These are phyloP conservation scores for Globisporangium paddicum DNA, from an alignment of 352 stramenopile genomes.

Conservation along the genomic window DNA sequence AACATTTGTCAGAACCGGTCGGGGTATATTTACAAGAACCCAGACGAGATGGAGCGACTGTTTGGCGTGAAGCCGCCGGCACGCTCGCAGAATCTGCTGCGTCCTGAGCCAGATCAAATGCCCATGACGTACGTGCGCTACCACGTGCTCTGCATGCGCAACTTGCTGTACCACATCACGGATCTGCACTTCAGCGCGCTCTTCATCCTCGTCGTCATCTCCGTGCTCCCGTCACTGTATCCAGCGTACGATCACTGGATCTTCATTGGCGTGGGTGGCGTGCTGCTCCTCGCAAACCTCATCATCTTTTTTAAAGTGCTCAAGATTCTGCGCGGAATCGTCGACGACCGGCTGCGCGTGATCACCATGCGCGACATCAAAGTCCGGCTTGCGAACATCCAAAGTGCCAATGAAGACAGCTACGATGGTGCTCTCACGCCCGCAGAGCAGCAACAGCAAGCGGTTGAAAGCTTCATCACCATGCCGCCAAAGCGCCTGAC, in stretches of 20 bases:
- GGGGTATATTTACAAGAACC: slow-evolving; percentile 89
- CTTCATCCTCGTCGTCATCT: slow-evolving; percentile 69
- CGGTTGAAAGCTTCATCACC: slow-evolving; percentile 10
- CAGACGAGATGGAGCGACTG: slow-evolving; percentile 72
- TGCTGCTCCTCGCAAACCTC: slow-evolving; percentile 60
- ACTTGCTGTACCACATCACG: slow-evolving; percentile 78
- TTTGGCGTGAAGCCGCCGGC: slow-evolving; percentile 42
- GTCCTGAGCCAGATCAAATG: slow-evolving; percentile 20
- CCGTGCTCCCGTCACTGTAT: slow-evolving; percentile 58
- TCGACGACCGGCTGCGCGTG: slow-evolving; percentile 73
- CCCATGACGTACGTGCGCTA: slow-evolving; percentile 68
- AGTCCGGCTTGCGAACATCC: slow-evolving; percentile 22
- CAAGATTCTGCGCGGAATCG: slow-evolving; percentile 75
- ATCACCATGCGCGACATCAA: slow-evolving; percentile 69
- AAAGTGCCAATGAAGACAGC: slow-evolving; percentile 1
- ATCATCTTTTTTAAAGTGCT: slow-evolving; percentile 86
- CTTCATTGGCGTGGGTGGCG: slow-evolving; percentile 56
- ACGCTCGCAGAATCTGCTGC: slow-evolving; percentile 8
- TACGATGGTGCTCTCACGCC: background rate
- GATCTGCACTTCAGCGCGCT: slow-evolving; percentile 77
- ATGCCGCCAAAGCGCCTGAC: slow-evolving; percentile 17
- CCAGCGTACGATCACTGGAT: slow-evolving; percentile 67
- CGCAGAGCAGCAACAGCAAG: background rate
- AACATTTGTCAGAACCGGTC: slow-evolving; percentile 86
- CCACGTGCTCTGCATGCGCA: slow-evolving; percentile 83